phyloP scores from a whole-genome alignment of 1,284 basidiomycete genomes.

The Tilletia caries region DNA sequence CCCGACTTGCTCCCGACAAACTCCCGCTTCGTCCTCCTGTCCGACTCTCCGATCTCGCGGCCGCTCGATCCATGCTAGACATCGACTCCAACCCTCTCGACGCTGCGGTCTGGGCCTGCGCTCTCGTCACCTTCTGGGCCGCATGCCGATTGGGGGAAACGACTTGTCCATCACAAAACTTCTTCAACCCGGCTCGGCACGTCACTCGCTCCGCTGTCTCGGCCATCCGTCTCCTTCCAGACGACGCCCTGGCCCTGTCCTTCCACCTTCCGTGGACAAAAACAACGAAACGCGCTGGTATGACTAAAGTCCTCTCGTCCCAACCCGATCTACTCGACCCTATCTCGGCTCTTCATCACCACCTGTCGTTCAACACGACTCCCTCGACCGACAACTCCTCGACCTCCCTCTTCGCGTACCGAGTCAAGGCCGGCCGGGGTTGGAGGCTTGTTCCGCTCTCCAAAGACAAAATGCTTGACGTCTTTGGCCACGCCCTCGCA shows the following conservation, averaged over 20 bases:
- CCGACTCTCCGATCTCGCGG: not conserved
- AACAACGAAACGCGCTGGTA: not conserved
- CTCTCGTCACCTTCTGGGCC: not conserved
- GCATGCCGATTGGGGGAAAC: not conserved
- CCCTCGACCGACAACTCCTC: no score
- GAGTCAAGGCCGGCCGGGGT: not conserved
- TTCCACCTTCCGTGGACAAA: not conserved
- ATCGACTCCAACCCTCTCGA: not conserved
- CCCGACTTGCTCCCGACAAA: no score
- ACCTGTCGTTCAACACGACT: no score
- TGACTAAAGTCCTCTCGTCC: not conserved
- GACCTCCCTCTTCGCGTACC: not conserved
- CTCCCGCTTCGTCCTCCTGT: not conserved
- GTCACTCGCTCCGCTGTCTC: no score
- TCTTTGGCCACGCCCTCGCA: not conserved
- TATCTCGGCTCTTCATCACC: not conserved
- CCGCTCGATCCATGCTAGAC: not conserved
- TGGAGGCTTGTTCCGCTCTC: not conserved
- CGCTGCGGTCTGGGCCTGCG: conserved; percentile 1
- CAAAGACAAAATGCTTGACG: not conserved
- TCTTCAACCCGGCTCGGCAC: no score
- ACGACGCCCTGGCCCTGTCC: not conserved
- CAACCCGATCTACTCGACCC: not conserved
- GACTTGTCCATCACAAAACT: not conserved
- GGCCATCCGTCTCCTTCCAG: not conserved